A percentile compares a stretch with the other conserved stretches of the same genome.
phyloP scores from a whole-genome alignment of 2,329 filamentous ascomycete species.

The Fusarium aywerte region DNA sequence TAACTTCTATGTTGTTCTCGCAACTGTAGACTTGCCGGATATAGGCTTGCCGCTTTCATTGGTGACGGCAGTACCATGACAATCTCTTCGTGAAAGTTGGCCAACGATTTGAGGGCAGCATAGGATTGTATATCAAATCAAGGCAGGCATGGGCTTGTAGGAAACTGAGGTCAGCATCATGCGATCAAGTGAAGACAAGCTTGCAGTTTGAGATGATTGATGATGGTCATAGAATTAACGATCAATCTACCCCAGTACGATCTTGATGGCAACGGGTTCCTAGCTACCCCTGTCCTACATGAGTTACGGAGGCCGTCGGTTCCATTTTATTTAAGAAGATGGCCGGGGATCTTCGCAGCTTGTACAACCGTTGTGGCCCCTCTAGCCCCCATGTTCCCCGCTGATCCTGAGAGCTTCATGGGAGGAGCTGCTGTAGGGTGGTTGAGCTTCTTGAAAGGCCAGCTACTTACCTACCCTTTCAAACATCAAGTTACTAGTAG shows the following conservation, averaged over 20 bases:
- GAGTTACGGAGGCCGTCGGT: background rate
- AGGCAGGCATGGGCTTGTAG: background rate
- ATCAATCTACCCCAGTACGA: constrained; percentile 22
- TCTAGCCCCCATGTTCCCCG: background rate
- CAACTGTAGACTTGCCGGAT: background rate
- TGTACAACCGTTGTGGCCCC: constrained; percentile 4
- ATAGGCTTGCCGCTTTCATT: background rate
- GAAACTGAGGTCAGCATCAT: background rate
- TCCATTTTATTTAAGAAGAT: constrained; percentile 19
- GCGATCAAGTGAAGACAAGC: background rate
- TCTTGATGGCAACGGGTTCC: constrained; percentile 1
- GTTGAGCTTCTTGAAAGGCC: background rate
- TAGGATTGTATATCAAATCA: background rate
- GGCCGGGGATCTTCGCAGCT: constrained; percentile 8
- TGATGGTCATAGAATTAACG: constrained; percentile 5
- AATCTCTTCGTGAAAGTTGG: too few relatives aligned
- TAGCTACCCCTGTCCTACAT: background rate
- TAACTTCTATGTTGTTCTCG: background rate
- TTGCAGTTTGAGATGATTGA: background rate
- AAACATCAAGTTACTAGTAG: background rate
- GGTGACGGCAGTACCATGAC: too few relatives aligned
- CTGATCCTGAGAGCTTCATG: background rate
- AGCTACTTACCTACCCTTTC: background rate
- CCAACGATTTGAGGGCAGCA: background rate
- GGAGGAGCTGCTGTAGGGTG: background rate